Evolutionary conservation across 2,329 filamentous ascomycete species (phyloP), one percentile per base, ranked within the genome.

Genomic region (Phaeosphaeria sp.): DNA sequence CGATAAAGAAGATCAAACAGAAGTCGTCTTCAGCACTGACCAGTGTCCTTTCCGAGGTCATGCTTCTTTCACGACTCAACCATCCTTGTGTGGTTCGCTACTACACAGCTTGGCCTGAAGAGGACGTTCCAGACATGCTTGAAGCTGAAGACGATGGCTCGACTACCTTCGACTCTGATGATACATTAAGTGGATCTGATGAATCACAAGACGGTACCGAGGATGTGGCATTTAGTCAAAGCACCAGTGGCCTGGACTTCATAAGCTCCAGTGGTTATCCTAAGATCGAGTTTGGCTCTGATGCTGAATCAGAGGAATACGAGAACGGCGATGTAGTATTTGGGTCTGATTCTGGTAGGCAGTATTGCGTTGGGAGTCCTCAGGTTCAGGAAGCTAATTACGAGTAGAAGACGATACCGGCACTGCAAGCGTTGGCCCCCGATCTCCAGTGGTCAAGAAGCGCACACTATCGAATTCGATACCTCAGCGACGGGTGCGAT

Each of bases 1-100:
- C 95, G 18, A 91, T 99, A 74, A 99, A 99, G 77, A 97, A 98
- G 75, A 95, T 99, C 60, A 92, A 89, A 1, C 91, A 95, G 66
- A 89, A 89, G 51, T 92, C 92, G 1, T 86, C 90, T 24, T 85
- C 89, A 11, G 82, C 84, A 5, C 82, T 98, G 40, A 93, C 91
- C 0, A 91, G 97, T 72, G 89, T 93, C 13, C 75, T 94, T 24
- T 92, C 91, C 53, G 91, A 95, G 75, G 94, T 97, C 42, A 90
- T 93, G 74, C 80, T 98, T 8, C 82, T 99, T 17, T 96, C 94
- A n/a, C 88, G 92, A 58, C 85, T 99, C 55, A 97, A 96, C 69
- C 94, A 98, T 76, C 93, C 93, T 3, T 88, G 88, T 65, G 87
- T 90, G 18, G 92, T 97, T 56, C 88, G 95, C 46, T 99, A 99